Evolutionary conservation across 306 rosid species (phyloP), one percentile per base, ranked within the genome.

Genomic region (Begonia loranthoides): DNA sequence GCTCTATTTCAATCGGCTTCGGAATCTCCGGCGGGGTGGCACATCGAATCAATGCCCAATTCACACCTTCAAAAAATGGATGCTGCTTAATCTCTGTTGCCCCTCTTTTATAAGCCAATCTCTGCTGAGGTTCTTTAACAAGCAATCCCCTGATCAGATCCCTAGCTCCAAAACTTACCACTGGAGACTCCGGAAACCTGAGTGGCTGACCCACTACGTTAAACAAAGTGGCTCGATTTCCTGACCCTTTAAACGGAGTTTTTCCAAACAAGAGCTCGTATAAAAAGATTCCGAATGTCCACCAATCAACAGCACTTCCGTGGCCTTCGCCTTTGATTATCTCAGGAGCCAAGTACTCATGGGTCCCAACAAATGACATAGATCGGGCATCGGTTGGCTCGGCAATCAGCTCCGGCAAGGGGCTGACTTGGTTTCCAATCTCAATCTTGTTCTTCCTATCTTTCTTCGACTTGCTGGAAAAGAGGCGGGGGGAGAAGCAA

Each of bases 1-100:
- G 77, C 68, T 85, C 97, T 40, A 71, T 69, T 73, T 90, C 97
- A 0, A 90, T 81, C 13, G 85, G 66, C 74, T 82, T 90, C 1
- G 95, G 97, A 50, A 90, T 79, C 65, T 90, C 97, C 0, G 97
- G 97, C 6, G 97, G 97, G 56, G 95, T 82, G n/a, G 97, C 97
- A 49, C 95, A 90, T 8, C 95, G 84, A 45, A 90, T 85, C 74
- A 90, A 53, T 48, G 97, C 97, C 97, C 97, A 90, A 72, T 90
- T 90, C 52, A 90, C 97, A 19, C 97, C 95, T 76, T 90, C 97
- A 45, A 90, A 85, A 57, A 90, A 90, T 44, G 94, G 95, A 60
- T 85, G 97, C 16, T 90, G 97, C 73, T 80, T 85, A 40, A 90
- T 78, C 78, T 85, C 94, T 15, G 97, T 85, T 24, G 97, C 97